Base-by-base conservation (phyloP, 140 eudicot genomes). In the Senecio squalidus region DNA sequence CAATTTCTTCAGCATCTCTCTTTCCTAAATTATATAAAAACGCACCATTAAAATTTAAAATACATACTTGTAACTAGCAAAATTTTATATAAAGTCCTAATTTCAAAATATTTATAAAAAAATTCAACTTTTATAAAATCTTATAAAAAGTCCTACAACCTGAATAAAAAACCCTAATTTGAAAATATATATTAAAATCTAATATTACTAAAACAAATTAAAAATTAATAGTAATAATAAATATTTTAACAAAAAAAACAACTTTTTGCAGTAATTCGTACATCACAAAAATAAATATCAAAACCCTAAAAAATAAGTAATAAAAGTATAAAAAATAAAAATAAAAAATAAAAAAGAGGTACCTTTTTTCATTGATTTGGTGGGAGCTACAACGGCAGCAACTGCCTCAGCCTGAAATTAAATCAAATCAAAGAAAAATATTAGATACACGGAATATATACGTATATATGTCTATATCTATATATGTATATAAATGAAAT, bases 281-380 rank as follows among this genome's bases (percentile, higher is more conserved):
- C 26, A 41, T 14, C 47, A 20, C 3, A n/a, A 3, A 60, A 40
- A 4, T 20, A 0, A 53, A 6, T 9, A 31, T 9, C 28, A 55
- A 0, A 58, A 47, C 10, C 30, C 1, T 6, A 40, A 53, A 2
- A 11, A 39, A 2, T 0, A 5, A 18, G 4, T 0, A 4, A 33
- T 18, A 58, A 17, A 27, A 38, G 15, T 18, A 24, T 0, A 52
- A 55, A 0, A 14, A 28, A 18, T 14, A 10, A 39, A 34, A n/a
- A 14, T 6, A 3, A 45, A 33, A 9, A 21, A 13, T 9, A 33
- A 24, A 13, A 20, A 41, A 6, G 56, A 15, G 43, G 10, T 66
- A 82, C 91, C 91, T 66, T 82, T 82, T 69, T 82, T 79, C 56
- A 45, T 31, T 28, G 84, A 24, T 66, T 86, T 84, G 20, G 54